Percentiles rank a stretch among this genome's conserved stretches.
Evolutionary conservation across 495 filamentous ascomycete species (phyloP).

Genomic region (Patellaria atrata): DNA sequence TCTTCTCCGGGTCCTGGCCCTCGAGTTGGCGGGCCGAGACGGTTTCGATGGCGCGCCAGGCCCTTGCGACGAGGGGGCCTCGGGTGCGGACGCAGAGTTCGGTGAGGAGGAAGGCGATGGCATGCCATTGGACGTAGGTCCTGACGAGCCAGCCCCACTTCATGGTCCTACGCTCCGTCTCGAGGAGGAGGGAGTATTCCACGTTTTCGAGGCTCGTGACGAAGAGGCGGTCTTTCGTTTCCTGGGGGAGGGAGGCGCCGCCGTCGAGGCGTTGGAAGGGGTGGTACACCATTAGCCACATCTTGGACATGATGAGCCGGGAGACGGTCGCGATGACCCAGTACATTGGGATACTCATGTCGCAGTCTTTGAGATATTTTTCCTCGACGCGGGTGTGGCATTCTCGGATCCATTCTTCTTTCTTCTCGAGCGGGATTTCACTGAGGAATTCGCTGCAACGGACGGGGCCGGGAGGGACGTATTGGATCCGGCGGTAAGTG

Average conservation of each 20-base stretch:
- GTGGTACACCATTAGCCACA: constrained; percentile 50
- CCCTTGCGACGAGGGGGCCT: constrained; percentile 58
- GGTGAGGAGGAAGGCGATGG: constrained; percentile 58
- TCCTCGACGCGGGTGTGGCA: constrained; percentile 49
- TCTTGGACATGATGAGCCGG: constrained; percentile 51
- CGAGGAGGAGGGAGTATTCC: constrained; percentile 53
- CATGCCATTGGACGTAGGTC: constrained; percentile 72
- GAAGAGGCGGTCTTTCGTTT: constrained; percentile 59
- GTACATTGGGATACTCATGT: constrained; percentile 44
- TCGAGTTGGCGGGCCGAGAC: too few relatives aligned
- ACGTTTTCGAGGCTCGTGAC: constrained; percentile 60
- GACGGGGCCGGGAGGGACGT: constrained; percentile 27
- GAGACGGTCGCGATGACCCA: constrained; percentile 59
- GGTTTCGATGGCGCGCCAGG: constrained; percentile 58
- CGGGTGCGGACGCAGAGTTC: constrained; percentile 63
- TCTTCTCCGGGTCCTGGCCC: too few relatives aligned
- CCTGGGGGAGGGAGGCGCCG: constrained; percentile 31
- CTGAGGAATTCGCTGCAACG: constrained; percentile 25
- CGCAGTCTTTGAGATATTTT: constrained; percentile 48
- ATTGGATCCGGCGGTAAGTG: constrained; percentile 29
- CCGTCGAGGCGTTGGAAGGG: constrained; percentile 35
- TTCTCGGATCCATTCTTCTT: constrained; percentile 43
- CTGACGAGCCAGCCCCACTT: constrained; percentile 73
- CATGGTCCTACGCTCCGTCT: constrained; percentile 42
- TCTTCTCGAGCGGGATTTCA: constrained; percentile 40